Base-by-base conservation (phyloP, 352 stramenopile genomes). In the Aphanomyces astaci region DNA sequence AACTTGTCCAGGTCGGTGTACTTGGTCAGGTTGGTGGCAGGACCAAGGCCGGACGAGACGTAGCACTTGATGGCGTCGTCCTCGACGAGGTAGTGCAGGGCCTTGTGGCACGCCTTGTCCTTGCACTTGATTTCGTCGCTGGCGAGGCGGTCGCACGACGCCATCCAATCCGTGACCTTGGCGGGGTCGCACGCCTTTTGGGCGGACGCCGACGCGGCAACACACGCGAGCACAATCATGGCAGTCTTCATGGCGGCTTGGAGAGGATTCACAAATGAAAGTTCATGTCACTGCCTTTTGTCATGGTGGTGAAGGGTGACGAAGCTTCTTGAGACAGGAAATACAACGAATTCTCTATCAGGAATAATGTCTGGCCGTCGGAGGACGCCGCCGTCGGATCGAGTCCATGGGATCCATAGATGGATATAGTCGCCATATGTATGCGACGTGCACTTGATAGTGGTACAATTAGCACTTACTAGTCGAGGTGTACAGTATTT, bases 51-150 rank as follows among this genome's bases (percentile, higher is more conserved):
- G 5, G 77, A 67, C 17, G 75, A 52, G 3, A 79, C 66, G 52
- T 76, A 82, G 64, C 76, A 82, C 39, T 70, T 52, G 32, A 67
- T 59, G 10, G 68, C 69, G 22, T 82, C 76, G 19, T 80, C 74
- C 30, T 82, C 76, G 33, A 80, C 72, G 15, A 80, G 66, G 22
- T 63, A 70, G 53, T 82, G 76, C 1, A 82, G 73, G 19, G 74
- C 73, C 9, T 62, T 76, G 49, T 82, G 74, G 30, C 76, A 82
- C 2, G 56, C 63, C 33, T 73, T 63, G 54, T 57, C 64, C 45
- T 79, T 73, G 46, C 74, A 82, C 40, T 82, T 80, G 49, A 73
- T 63, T 49, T 80, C 74, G 59, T 75, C 71, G 51, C 73, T 72
- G 10, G 67, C 64, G n/a, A 82, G 40, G 36, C 72, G 74, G 55